phyloP scores from a whole-genome alignment of 306 rosid species.

The Rosa lucieae region DNA sequence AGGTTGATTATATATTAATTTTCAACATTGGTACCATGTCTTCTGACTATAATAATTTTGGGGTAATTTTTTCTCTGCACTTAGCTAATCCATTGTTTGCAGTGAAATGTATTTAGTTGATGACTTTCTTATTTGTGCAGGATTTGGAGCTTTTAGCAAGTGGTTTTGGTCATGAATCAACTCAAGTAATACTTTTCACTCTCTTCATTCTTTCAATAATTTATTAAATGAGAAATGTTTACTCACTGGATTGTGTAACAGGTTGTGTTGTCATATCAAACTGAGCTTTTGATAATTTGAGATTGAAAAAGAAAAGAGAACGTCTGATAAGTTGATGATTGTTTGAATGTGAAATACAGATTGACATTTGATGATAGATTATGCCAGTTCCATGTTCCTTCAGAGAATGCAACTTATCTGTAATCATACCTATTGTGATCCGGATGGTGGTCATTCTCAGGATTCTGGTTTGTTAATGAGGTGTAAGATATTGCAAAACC shows the following conservation, averaged over 20 bases:
- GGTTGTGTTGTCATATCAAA: not conserved
- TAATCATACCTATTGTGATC: not conserved
- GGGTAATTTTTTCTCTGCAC: too few relatives aligned
- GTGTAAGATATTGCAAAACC: conserved; percentile 36
- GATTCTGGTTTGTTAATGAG: conserved; percentile 33
- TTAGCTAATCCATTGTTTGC: too few relatives aligned
- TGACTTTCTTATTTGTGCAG: conserved; percentile 13
- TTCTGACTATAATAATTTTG: not conserved
- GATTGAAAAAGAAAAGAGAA: not conserved
- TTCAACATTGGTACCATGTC: too few relatives aligned
- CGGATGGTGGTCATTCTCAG: conserved; percentile 8
- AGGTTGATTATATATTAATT: too few relatives aligned
- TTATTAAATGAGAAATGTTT: not conserved
- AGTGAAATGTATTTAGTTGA: not conserved
- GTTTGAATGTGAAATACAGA: too few relatives aligned
- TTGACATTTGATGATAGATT: too few relatives aligned
- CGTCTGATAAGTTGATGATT: not conserved
- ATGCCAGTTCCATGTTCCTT: not conserved
- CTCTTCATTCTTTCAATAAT: not conserved
- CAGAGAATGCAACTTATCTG: not conserved
- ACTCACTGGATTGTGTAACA: not conserved
- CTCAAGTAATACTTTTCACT: not conserved
- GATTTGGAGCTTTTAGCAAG: conserved; percentile 11
- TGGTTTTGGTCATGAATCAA: conserved; percentile 17
- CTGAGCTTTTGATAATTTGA: not conserved